A percentile compares a stretch with the other conserved stretches of the same genome.
phyloP scores from a whole-genome alignment of 2,329 filamentous ascomycete species.

The Atkinsonella hypoxylon region DNA sequence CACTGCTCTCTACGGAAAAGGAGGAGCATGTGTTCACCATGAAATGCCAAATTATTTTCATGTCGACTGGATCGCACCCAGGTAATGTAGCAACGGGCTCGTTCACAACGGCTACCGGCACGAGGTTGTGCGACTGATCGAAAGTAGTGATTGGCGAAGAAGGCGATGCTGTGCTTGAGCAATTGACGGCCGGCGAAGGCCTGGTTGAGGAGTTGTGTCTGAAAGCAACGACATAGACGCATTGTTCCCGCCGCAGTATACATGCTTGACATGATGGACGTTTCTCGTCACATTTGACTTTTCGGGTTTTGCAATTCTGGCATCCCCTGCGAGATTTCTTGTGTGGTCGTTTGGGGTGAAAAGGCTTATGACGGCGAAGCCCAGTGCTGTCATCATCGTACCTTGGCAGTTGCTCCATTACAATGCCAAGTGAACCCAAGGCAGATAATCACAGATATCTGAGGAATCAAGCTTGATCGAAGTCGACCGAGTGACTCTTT shows the following conservation, averaged over 20 bases:
- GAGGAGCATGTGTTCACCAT: constrained; percentile 32
- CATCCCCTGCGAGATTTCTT: constrained; percentile 43
- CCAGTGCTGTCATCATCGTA: not conserved
- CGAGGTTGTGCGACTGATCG: not conserved
- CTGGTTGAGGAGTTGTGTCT: constrained; percentile 8
- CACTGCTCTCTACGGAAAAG: constrained; percentile 30
- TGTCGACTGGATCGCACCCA: constrained; percentile 26
- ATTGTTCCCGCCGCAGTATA: constrained; percentile 33
- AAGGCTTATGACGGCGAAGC: constrained; percentile 11
- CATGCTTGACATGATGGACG: constrained; percentile 38
- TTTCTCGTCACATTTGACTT: constrained; percentile 43
- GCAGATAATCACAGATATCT: not conserved
- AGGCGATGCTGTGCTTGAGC: not conserved
- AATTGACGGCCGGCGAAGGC: not conserved
- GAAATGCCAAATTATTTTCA: constrained; percentile 46
- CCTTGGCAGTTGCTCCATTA: not conserved
- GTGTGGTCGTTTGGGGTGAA: constrained; percentile 38
- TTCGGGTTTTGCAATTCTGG: constrained; percentile 41
- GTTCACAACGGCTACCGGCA: constrained; percentile 11
- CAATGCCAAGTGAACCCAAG: not conserved
- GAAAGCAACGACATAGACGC: constrained; percentile 27
- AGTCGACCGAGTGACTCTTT: not conserved
- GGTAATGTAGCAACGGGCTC: constrained; percentile 2
- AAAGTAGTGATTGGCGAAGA: not conserved
- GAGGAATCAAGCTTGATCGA: not conserved